A percentile compares a stretch with the other conserved stretches of the same genome.
phyloP scores from a whole-genome alignment of 1,284 basidiomycete genomes.

The Boletus smithii region DNA sequence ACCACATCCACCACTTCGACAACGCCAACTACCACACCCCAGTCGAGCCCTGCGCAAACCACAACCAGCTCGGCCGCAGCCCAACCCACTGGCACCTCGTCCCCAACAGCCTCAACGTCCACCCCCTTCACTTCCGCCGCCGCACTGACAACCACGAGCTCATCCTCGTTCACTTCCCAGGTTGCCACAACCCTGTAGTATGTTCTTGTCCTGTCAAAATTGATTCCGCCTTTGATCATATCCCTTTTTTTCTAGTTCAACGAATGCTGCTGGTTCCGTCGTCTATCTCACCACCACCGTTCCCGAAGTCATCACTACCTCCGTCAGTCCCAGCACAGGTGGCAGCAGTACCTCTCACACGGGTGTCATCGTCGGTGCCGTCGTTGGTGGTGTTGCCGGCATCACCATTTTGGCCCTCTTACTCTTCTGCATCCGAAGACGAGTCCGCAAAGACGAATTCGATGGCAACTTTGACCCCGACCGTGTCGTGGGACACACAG shows the following conservation, averaged over 20 bases:
- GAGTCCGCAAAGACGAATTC: constrained; percentile 36
- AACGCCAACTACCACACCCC: constrained; percentile 1
- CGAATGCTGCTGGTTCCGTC: constrained; percentile 21
- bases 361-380: constrained; percentile 27
- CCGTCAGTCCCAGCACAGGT: not conserved
- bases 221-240: not conserved
- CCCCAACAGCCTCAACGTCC: not conserved
- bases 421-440: constrained; percentile 25
- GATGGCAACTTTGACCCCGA: constrained; percentile 54
- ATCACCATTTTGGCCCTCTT: constrained; percentile 20
- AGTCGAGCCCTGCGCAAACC: constrained; percentile 9
- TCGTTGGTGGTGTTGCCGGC: constrained; percentile 28
- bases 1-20: constrained; percentile 1
- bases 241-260: constrained; percentile 20
- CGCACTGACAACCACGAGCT: not conserved
- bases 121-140: not conserved
- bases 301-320: constrained; percentile 15
- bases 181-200: constrained; percentile 19
- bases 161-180: constrained; percentile 12
- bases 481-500: constrained; percentile 30
- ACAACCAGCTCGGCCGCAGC: not conserved
- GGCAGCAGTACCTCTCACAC: constrained; percentile 15
- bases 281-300: constrained; percentile 18
- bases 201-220: not conserved
- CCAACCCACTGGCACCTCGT: not conserved